Conservation (phyloP, 352 stramenopile genomes). For the Phytophthora megakarya region DNA sequence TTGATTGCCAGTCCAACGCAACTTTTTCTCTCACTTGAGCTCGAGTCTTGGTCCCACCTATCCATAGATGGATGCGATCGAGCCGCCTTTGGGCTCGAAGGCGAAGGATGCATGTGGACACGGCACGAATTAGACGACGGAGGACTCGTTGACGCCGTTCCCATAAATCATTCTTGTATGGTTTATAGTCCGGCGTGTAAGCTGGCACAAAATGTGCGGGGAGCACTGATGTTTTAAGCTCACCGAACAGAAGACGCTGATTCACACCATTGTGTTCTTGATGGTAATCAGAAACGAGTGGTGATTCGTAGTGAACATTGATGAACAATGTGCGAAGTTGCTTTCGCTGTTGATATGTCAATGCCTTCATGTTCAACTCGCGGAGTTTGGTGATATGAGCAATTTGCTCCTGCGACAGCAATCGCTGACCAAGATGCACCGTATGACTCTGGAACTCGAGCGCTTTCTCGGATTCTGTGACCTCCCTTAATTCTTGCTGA, state of each 20-base stretch:
- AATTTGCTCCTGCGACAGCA: constrained; percentile 61
- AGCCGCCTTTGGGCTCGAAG: constrained; percentile 67
- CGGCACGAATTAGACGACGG: constrained; percentile 67
- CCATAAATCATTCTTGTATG: constrained; percentile 91
- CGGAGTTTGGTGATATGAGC: constrained; percentile 56
- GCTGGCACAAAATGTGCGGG: constrained; percentile 45
- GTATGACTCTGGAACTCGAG: constrained; percentile 87
- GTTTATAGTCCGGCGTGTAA: constrained; percentile 75
- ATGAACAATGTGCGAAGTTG: constrained; percentile 45
- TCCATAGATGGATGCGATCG: constrained; percentile 54
- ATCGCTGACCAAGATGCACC: constrained; percentile 58
- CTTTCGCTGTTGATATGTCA: constrained; percentile 45
- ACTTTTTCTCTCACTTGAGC: constrained; percentile 69
- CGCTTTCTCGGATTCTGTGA: constrained; percentile 75
- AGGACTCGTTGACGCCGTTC: constrained; percentile 62
- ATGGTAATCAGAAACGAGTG: constrained; percentile 16
- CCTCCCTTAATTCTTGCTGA: constrained; percentile 77
- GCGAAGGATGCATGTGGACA: constrained; percentile 78
- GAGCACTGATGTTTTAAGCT: constrained; percentile 43
- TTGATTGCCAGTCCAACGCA: constrained; percentile 49
- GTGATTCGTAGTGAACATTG: constrained; percentile 33
- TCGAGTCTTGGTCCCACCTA: constrained; percentile 50
- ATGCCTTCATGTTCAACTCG: constrained; percentile 36
- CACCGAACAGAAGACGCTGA: constrained; percentile 20
- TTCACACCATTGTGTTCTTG: constrained; percentile 9